Evolutionary conservation across 306 rosid species (phyloP), one percentile per base, ranked within the genome.

Genomic region (Lablab purpureus): DNA sequence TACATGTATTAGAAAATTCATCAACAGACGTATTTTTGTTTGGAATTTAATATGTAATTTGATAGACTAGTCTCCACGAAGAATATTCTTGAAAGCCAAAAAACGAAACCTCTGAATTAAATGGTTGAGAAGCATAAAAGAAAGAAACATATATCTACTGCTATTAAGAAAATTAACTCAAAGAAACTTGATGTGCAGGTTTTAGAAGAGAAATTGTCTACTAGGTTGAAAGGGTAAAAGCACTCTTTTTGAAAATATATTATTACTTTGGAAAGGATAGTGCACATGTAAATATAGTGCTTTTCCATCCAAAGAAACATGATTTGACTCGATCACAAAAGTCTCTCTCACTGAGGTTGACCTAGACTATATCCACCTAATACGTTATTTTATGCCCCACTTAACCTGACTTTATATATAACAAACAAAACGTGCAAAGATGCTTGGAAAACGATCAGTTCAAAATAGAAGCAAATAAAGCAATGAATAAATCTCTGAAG

Each of bases 281-380:
- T 34, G 2, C 2, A 8, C 43, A 37, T 8, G 10, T 40, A 40
- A 40, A 10, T 40, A 9, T 25, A 45, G n/a, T 59, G 70, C 56
- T 66, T 72, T 80, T 81, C 40, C 59, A 45, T 67, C 58, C 68
- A 67, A 55, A 79, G 34, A 75, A 78, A 76, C 56, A 74, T 79
- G 50, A 71, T 85, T 85, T 82, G 92, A 90, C 91, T 83, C 62
- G 45, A 78, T 67, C 85, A 59, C 71, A 49, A 40, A 40, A 34
- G 69, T 58, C 80, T 58, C 80, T 58, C 34, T 78, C 63, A 82
- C 86, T 86, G 67, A 77, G 51, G 45, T 80, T 86, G 87, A 87
- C 92, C 77, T 62, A 32, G 68, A 34, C 30, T 7, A 46, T 43
- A 50, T 58, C 72, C 75, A 83, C 90, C 87, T 80, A 84, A 55